A percentile compares a stretch with the other conserved stretches of the same genome.
Conservation (phyloP, 257 asterid species). For the Ocimum tenuiflorum region DNA sequence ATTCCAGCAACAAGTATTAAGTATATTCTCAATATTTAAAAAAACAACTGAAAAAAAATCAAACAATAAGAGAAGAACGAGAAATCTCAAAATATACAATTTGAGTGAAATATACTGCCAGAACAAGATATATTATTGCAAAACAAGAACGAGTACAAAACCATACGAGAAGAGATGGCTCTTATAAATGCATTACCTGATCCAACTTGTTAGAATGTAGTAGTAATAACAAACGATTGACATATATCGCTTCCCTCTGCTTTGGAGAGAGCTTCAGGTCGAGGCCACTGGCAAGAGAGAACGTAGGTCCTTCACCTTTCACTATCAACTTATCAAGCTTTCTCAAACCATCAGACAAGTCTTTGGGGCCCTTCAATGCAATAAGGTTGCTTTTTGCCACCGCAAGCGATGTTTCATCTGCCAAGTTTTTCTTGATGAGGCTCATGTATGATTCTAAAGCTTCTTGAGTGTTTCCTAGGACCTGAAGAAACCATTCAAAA, state of each 20-base stretch:
- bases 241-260: slow-evolving; percentile 73
- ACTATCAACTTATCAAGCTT: slow-evolving; percentile 80
- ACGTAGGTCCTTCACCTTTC: slow-evolving; percentile 61
- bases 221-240: slow-evolving; percentile 61
- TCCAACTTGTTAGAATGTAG: slow-evolving; percentile 85
- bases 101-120: slow-evolving; percentile 27
- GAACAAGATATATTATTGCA: neutral
- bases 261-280: slow-evolving; percentile 76
- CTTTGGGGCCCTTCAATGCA: slow-evolving; percentile 76
- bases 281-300: slow-evolving; percentile 62
- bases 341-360: slow-evolving; percentile 72
- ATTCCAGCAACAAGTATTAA: too few relatives aligned
- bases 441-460: slow-evolving; percentile 57
- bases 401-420: slow-evolving; percentile 73
- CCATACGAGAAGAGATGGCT: neutral
- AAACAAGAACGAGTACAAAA: neutral
- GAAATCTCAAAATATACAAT: slow-evolving; percentile 18
- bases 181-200: slow-evolving; percentile 53
- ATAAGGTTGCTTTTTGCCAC: slow-evolving; percentile 71
- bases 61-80: neutral
- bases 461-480: slow-evolving; percentile 73
- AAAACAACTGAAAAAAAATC: too few relatives aligned
- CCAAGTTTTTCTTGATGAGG: slow-evolving; percentile 71
- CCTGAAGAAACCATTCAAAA: slow-evolving; percentile 27
- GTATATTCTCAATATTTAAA: too few relatives aligned